Evolutionary conservation across 2,329 filamentous ascomycete species (phyloP).

Genomic region (Aspergillus viridinutans): DNA sequence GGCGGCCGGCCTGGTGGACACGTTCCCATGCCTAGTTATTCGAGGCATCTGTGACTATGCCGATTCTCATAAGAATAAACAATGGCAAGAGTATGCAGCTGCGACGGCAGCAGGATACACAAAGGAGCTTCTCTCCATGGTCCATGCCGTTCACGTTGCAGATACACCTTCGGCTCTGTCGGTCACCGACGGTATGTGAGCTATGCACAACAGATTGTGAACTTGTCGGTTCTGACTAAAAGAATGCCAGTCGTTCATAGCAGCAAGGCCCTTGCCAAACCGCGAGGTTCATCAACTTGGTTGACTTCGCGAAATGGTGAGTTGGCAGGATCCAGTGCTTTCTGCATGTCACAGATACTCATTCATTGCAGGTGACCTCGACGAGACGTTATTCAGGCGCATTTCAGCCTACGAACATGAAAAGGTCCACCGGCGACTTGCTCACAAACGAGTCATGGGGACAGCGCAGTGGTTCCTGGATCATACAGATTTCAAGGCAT

Average conservation of each 20-base stretch:
- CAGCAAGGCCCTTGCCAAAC: no score
- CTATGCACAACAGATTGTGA: background rate
- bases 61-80: slow-evolving; percentile 11
- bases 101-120: slow-evolving; percentile 11
- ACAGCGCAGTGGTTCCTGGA: slow-evolving; percentile 17
- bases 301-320: no score
- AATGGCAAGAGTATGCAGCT: slow-evolving; percentile 13
- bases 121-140: background rate
- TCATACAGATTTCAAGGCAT: slow-evolving; percentile 13
- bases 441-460: slow-evolving; percentile 13
- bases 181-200: background rate
- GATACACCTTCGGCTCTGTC: background rate
- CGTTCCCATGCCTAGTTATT: slow-evolving; percentile 7
- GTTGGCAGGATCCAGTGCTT: no score
- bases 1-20: slow-evolving; percentile 5
- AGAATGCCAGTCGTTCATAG: background rate
- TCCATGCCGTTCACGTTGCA: background rate
- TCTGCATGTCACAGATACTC: background rate
- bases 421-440: slow-evolving; percentile 15
- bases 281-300: no score
- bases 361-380: slow-evolving; percentile 2
- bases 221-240: background rate
- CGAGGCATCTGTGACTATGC: slow-evolving; percentile 11
- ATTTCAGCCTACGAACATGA: slow-evolving; percentile 19
- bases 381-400: slow-evolving; percentile 7